Evolutionary conservation across 495 filamentous ascomycete species (phyloP), one percentile per base, ranked within the genome.

Genomic region (Aspergillus homomorphus): DNA sequence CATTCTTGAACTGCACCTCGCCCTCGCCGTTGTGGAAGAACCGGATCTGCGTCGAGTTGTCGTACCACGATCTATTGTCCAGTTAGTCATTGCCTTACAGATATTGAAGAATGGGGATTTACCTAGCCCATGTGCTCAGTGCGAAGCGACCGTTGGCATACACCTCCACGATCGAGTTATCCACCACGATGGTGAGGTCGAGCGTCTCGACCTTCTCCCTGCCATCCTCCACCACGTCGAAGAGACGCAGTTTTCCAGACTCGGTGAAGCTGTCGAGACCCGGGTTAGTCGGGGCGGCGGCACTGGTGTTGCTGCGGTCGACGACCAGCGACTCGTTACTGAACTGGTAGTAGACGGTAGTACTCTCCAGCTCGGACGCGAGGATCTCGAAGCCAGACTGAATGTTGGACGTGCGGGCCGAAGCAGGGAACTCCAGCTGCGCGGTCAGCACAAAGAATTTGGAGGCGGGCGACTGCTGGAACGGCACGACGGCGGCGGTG

Each of bases 131-230:
- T 3, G 64, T 66, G 19, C 58, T 41, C 38, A 66, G 21, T 3
- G 59, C 64, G 51, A 66, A 66, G 1, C 64, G 55, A 6, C 61
- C 61, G 42, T 66, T 66, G n/a, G 64, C 64, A 56, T 63, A 66
- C 9, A 66, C 44, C 42, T 66, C 64, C 1, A 66, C 44, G 6
- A 66, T 56, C 2, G 52, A 45, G 33, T 62, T 66, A 42, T 66
- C 64, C 49, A 61, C 61, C 14, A 64, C 53, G 12, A 66, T 51
- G 0, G 61, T 66, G 5, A 66, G 53, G 4, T 61, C 61, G 58
- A 66, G 53, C 0, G 58, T 61, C 53, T 66, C 64, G 16, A 64
- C 28, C 16, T 51, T n/a, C 6, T 64, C 45, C 16, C 59, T 21
- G 10, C 51, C 52, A 20, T 44, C 43, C 2, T 33, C 24, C 15